phyloP scores from a whole-genome alignment of 805 yeast species.

The Blastobotrys mokoenaii region DNA sequence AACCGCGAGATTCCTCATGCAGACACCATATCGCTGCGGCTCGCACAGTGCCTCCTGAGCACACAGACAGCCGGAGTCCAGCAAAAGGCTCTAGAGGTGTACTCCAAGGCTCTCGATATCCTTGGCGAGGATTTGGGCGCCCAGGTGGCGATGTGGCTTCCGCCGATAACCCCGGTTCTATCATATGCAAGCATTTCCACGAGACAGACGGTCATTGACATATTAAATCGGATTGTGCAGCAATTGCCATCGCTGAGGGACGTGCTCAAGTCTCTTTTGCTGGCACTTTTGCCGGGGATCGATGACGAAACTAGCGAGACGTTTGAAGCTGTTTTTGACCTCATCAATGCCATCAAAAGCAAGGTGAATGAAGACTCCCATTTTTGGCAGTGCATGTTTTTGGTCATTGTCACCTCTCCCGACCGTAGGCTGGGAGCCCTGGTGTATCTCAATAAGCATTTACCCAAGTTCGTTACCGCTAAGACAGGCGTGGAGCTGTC shows the following conservation, averaged over 20 bases:
- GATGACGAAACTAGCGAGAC: slow-evolving; percentile 90
- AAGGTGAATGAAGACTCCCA: slow-evolving; percentile 57
- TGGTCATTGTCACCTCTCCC: slow-evolving; percentile 66
- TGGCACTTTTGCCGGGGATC: slow-evolving; percentile 75
- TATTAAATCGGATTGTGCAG: slow-evolving; percentile 50
- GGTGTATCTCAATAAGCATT: slow-evolving; percentile 56
- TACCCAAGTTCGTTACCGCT: slow-evolving; percentile 39
- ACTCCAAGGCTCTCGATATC: slow-evolving; percentile 57
- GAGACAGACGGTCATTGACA: slow-evolving; percentile 62
- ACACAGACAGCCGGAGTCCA: slow-evolving; percentile 93
- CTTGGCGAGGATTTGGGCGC: slow-evolving; percentile 51
- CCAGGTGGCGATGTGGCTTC: slow-evolving; percentile 72
- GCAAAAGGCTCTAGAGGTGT: slow-evolving; percentile 74
- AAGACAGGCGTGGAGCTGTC: too few relatives aligned
- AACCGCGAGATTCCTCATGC: slow-evolving; percentile 26
- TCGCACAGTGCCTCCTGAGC: slow-evolving; percentile 75
- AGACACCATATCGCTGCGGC: slow-evolving; percentile 54
- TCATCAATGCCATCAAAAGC: slow-evolving; percentile 52
- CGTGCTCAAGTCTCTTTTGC: slow-evolving; percentile 58
- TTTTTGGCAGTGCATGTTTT: slow-evolving; percentile 80
- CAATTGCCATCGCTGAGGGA: slow-evolving; percentile 45
- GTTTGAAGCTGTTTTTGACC: slow-evolving; percentile 48
- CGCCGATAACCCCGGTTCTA: slow-evolving; percentile 85
- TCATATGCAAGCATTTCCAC: slow-evolving; percentile 84
- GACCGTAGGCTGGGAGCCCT: slow-evolving; percentile 81